Evolutionary conservation across 768 basidiomycete genomes (phyloP).

Genomic region (Chiua virens): DNA sequence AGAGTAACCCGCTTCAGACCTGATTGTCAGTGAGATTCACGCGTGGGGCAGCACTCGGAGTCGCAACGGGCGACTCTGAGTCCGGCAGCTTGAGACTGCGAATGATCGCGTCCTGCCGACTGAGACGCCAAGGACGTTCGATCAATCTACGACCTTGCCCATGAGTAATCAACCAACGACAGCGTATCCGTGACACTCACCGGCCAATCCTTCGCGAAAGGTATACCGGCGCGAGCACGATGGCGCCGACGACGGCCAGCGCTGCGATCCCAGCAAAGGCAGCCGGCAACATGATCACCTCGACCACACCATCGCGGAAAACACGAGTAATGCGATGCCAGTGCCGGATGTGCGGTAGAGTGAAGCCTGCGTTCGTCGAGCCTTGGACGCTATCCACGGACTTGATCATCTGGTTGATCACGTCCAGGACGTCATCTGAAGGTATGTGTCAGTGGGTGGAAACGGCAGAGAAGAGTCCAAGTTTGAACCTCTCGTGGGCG

Average conservation of each 20-base stretch:
- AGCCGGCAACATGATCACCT: conserved; percentile 3
- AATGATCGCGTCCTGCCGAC: no score
- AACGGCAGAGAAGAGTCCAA: not conserved
- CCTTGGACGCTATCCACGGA: conserved; percentile 11
- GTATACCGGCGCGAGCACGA: not conserved
- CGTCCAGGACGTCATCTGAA: conserved; percentile 12
- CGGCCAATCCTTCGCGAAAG: not conserved
- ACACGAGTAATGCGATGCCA: conserved; percentile 6
- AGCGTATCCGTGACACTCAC: not conserved
- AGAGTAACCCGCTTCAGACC: no score
- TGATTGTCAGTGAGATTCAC: no score
- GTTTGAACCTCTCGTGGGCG: conserved; percentile 10
- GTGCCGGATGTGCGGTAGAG: conserved; percentile 7
- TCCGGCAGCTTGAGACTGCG: no score
- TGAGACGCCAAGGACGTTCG: conserved; percentile 5
- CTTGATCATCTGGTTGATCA: conserved; percentile 4
- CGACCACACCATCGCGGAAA: not conserved
- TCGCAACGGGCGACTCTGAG: no score
- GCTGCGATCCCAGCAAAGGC: not conserved
- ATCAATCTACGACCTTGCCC: not conserved
- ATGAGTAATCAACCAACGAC: not conserved
- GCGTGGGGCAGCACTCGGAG: no score
- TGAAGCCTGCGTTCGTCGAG: conserved; percentile 6
- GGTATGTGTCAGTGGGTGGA: not conserved
- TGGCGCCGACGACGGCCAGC: not conserved